These are phyloP conservation scores for Spathaspora hagerdaliae DNA, from an alignment of 805 yeast species.

Conservation along the genomic window DNA sequence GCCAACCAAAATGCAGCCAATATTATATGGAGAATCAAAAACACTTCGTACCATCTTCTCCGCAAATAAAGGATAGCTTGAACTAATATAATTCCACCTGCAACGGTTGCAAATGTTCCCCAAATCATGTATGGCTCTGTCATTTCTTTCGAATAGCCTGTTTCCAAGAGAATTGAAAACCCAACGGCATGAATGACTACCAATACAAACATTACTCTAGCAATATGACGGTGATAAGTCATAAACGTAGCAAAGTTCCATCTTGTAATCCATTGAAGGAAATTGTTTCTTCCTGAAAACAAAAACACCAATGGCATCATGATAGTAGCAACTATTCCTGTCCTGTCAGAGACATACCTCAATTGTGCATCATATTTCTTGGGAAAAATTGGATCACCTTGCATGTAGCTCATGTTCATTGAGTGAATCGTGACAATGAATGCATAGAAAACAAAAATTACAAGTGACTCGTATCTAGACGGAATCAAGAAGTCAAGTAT, in stretches of 20 bases:
- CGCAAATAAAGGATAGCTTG: conserved; percentile 32
- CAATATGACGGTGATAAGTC: conserved; percentile 44
- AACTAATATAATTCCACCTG: conserved; percentile 25
- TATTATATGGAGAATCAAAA: conserved; percentile 29
- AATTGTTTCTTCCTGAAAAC: conserved; percentile 61
- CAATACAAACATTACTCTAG: conserved; percentile 25
- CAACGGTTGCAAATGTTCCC: conserved; percentile 37
- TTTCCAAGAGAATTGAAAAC: conserved; percentile 16
- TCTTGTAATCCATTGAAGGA: conserved; percentile 55
- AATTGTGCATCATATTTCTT: conserved; percentile 14
- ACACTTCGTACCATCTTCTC: conserved; percentile 34
- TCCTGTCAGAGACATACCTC: conserved; percentile 44
- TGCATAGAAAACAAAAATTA: conserved; percentile 17
- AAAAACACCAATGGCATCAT: conserved; percentile 49
- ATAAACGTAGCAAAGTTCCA: conserved; percentile 47
- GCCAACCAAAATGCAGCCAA: conserved; percentile 38
- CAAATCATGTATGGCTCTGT: conserved; percentile 19
- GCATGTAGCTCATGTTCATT: not conserved
- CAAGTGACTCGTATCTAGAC: conserved; percentile 29
- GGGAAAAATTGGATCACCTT: conserved; percentile 23
- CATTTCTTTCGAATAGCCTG: conserved; percentile 10
- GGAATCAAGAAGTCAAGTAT: conserved; percentile 22
- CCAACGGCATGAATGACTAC: conserved; percentile 28
- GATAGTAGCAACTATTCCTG: conserved; percentile 46
- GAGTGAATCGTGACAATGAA: conserved; percentile 15